Base-by-base conservation (phyloP, 192 early-diverging fungal genomes). In the Chytriomyces hyalinus region DNA sequence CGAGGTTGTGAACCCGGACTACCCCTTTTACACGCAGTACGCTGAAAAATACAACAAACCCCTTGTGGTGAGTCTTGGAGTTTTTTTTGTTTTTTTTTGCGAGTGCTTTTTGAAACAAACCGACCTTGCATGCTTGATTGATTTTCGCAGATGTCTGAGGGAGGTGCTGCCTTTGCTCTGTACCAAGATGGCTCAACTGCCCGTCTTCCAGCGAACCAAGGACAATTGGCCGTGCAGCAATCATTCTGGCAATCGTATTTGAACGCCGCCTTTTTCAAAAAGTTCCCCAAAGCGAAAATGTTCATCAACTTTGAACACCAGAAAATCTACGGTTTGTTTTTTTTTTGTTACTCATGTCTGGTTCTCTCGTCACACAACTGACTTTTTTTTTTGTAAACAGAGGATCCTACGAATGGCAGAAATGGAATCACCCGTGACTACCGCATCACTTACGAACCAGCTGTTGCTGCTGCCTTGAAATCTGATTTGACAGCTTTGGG, bases 221-320 rank as follows among this genome's bases (percentile, higher is more conserved):
- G 77, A 4, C 77, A 70, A 20, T 7, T 65, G 10, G 49, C 3
- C 1, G 65, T 78, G 43, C 59, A 61, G 26, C 77, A 78, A 65
- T 13, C 60, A 6, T 79, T 79, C 45, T 79, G 78, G 78, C 61
- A 47, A n/a, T 43, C 71, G 44, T 79, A 73, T 50, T 45, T 79
- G 62, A 79, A 74, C 46, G 8, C 70, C 5, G 44, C 62, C 7
- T 73, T 79, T 49, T 70, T 74, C 62, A 22, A 50, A 49, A 49
- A 15, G 7, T 79, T 53, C 24, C 78, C 78, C 11, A 79, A 79
- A 46, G 78, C 78, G 28, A 79, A 79, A 53, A 73, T 79, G 70
- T 79, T 79, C 49, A 64, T 67, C 49, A 74, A 73, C 24, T 79
- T 79, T 68, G 78, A 79, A 45, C 64, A 67, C 36, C 9, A 24